phyloP scores from a whole-genome alignment of 208 protist genomes.

The Porcisia hertigi region DNA sequence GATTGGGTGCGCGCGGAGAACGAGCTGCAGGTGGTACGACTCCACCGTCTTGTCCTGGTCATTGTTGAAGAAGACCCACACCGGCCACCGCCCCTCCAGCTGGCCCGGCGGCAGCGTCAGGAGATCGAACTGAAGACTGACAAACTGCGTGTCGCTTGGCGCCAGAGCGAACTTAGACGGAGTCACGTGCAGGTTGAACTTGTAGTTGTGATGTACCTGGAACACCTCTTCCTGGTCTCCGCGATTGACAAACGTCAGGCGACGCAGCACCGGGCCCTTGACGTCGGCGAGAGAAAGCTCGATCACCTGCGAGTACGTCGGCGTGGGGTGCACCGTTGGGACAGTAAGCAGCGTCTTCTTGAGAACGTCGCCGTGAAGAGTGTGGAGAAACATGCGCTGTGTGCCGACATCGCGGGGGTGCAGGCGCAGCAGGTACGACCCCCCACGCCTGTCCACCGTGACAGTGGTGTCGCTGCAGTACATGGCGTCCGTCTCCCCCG shows the following conservation, averaged over 20 bases:
- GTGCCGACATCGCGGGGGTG: slow-evolving; percentile 68
- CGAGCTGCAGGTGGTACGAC: slow-evolving; percentile 83
- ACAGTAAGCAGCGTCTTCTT: slow-evolving; percentile 80
- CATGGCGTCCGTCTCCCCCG: slow-evolving; percentile 61
- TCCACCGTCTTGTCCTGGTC: slow-evolving; percentile 82
- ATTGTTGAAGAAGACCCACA: slow-evolving; percentile 93
- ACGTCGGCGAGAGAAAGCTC: slow-evolving; percentile 73
- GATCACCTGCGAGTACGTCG: slow-evolving; percentile 80
- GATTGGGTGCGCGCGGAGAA: slow-evolving; percentile 72
- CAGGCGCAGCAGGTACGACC: slow-evolving; percentile 74
- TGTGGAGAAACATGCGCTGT: slow-evolving; percentile 72
- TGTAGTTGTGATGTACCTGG: slow-evolving; percentile 86
- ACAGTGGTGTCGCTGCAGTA: slow-evolving; percentile 77
- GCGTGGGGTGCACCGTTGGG: slow-evolving; percentile 73
- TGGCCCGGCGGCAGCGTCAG: slow-evolving; percentile 73
- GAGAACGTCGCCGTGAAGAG: slow-evolving; percentile 46
- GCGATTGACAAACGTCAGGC: slow-evolving; percentile 76
- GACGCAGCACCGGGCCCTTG: slow-evolving; percentile 72
- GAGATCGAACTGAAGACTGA: slow-evolving; percentile 76
- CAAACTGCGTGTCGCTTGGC: slow-evolving; percentile 72
- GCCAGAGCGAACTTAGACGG: slow-evolving; percentile 75
- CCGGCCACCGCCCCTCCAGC: slow-evolving; percentile 85
- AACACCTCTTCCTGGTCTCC: slow-evolving; percentile 72
- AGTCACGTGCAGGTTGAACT: slow-evolving; percentile 71
- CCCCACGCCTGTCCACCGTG: slow-evolving; percentile 38